phyloP scores from a whole-genome alignment of 805 yeast species.

The Candida oleophila region DNA sequence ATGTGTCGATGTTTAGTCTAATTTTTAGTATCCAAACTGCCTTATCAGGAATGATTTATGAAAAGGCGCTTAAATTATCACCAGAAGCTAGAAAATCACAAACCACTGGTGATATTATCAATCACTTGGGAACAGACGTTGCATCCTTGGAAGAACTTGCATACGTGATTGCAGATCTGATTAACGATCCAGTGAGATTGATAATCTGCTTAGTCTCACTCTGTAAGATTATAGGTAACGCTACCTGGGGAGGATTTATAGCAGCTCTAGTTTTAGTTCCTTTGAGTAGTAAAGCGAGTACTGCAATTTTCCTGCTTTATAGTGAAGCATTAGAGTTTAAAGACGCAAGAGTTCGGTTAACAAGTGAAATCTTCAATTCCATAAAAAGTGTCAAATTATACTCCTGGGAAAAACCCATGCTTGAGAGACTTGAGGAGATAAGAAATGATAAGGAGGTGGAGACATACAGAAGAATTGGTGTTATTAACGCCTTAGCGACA shows the following conservation, averaged over 20 bases:
- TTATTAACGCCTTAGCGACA: slow-evolving; percentile 28
- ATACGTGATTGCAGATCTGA: slow-evolving; percentile 16
- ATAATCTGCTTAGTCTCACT: slow-evolving; percentile 28
- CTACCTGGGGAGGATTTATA: slow-evolving; percentile 35
- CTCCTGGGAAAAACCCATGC: slow-evolving; percentile 44
- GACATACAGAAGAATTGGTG: slow-evolving; percentile 27
- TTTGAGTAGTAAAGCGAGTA: slow-evolving; percentile 23
- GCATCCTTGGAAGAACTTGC: slow-evolving; percentile 15
- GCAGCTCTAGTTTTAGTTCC: slow-evolving; percentile 35
- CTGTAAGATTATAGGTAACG: slow-evolving; percentile 31
- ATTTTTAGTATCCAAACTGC: slow-evolving; percentile 17
- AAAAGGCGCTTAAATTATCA: slow-evolving; percentile 27
- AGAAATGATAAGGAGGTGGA: slow-evolving; percentile 37
- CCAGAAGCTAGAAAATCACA: slow-evolving; percentile 31
- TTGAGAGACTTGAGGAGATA: slow-evolving; percentile 27
- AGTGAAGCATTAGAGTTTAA: slow-evolving; percentile 30
- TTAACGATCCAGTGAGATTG: slow-evolving; percentile 25
- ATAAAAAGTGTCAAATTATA: slow-evolving; percentile 40
- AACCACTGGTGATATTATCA: slow-evolving; percentile 34
- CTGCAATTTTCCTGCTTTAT: slow-evolving; percentile 23
- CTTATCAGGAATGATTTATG: slow-evolving; percentile 23
- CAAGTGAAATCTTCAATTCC: slow-evolving; percentile 37
- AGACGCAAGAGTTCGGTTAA: slow-evolving; percentile 36
- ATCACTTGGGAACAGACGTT: slow-evolving; percentile 33
- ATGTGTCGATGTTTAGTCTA: slow-evolving; percentile 12